Conservation (phyloP, 164 flowering plant genomes). For the Platanus orientalis region DNA sequence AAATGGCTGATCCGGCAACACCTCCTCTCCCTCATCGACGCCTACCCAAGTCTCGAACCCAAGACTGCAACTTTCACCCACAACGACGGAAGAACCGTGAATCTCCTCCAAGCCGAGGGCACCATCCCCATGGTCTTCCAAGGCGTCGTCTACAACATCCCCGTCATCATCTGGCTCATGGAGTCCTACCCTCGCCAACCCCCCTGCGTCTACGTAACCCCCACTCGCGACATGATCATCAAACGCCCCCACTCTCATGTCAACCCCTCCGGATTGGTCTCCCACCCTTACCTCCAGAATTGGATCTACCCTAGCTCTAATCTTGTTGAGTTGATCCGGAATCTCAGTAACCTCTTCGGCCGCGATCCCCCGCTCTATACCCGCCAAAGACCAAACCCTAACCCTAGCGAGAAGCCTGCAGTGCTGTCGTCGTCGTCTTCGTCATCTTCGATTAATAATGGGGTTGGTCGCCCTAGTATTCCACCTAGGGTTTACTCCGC, state of each 20-base stretch:
- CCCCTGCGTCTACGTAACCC: conserved; percentile 70
- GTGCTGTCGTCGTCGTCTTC: neutral
- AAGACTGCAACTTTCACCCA: conserved; percentile 78
- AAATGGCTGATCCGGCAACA: conserved; percentile 89
- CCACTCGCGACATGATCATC: conserved; percentile 89
- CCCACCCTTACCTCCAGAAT: conserved; percentile 55
- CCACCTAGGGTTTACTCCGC: conserved; percentile 41
- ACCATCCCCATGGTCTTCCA: conserved; percentile 72
- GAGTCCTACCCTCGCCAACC: conserved; percentile 87
- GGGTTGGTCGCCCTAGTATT: conserved; percentile 22
- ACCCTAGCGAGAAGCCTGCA: conserved; percentile 19
- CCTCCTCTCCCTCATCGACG: conserved; percentile 47
- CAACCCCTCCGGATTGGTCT: conserved; percentile 70
- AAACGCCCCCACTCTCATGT: conserved; percentile 74
- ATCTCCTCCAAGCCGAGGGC: conserved; percentile 84
- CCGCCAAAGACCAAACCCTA: conserved; percentile 34
- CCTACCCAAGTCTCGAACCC: conserved; percentile 61
- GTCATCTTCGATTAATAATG: too few relatives aligned
- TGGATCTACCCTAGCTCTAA: conserved; percentile 89
- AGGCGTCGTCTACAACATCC: conserved; percentile 75
- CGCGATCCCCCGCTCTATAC: conserved; percentile 86
- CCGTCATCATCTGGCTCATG: conserved; percentile 73
- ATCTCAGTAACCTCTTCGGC: conserved; percentile 44
- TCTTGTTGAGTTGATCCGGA: conserved; percentile 55
- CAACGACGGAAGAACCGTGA: conserved; percentile 83